Evolutionary conservation across 257 asterid species (phyloP).

Genomic region (Lycium ferocissimum): DNA sequence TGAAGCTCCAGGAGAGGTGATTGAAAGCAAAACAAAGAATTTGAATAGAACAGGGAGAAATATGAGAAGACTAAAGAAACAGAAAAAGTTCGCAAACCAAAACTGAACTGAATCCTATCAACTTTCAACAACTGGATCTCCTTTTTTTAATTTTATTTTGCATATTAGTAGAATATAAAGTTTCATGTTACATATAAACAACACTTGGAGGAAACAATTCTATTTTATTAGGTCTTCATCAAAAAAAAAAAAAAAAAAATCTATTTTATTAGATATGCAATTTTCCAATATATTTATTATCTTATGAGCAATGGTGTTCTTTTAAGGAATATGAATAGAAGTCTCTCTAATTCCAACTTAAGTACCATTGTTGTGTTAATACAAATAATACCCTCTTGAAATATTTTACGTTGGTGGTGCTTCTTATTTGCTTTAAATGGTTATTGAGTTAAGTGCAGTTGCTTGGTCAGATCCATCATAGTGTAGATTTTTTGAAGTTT

Average conservation of each 20-base stretch:
- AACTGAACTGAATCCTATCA: not conserved
- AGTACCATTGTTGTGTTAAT: not conserved
- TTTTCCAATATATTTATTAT: not conserved
- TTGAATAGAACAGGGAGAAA: slow-evolving; percentile 9
- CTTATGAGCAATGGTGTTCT: not conserved
- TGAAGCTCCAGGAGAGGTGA: not conserved
- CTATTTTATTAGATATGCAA: not conserved
- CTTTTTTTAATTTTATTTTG: not conserved
- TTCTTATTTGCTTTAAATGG: not conserved
- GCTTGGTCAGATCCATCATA: slow-evolving; percentile 5
- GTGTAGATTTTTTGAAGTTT: not conserved
- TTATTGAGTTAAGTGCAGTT: not conserved
- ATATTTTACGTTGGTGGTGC: not conserved
- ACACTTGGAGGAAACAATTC: not conserved
- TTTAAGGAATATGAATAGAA: not conserved
- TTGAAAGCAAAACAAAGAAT: slow-evolving; percentile 16
- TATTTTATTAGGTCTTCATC: not conserved
- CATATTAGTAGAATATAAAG: not conserved
- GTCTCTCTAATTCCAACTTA: not conserved
- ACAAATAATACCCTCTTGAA: not conserved
- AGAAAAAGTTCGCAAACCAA: not conserved
- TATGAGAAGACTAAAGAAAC: slow-evolving; percentile 6
- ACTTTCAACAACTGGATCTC: not conserved
- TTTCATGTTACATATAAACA: not conserved
- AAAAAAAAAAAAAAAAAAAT: not conserved